phyloP scores from a whole-genome alignment of 164 flowering plant species.

The Tetrastigma voinierianum region DNA sequence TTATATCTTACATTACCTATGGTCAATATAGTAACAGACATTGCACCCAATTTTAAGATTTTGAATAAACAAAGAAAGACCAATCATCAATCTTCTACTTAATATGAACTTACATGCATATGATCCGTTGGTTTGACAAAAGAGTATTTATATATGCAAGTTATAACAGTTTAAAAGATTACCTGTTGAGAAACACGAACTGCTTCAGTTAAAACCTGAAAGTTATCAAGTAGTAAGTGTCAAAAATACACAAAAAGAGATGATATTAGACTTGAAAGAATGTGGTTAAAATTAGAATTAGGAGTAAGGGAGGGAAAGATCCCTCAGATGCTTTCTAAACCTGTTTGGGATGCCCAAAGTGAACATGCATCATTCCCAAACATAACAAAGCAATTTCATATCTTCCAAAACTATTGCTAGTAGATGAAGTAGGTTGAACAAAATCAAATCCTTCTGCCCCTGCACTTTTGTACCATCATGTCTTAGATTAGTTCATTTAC shows the following conservation, averaged over 20 bases:
- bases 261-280: not conserved
- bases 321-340: constrained; percentile 49
- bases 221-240: constrained; percentile 10
- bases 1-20: too few species aligned
- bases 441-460: constrained; percentile 87
- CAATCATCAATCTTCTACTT: too few species aligned
- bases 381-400: constrained; percentile 85
- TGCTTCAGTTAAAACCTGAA: constrained; percentile 86
- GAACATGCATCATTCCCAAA: constrained; percentile 89
- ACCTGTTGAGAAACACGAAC: constrained; percentile 90
- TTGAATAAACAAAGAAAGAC: too few species aligned
- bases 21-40: too few species aligned
- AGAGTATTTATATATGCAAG: not conserved
- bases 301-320: not conserved
- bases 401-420: constrained; percentile 52
- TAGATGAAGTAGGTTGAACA: constrained; percentile 46
- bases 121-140: too few species aligned
- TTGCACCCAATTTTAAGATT: too few species aligned
- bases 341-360: constrained; percentile 89
- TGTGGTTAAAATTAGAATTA: not conserved
- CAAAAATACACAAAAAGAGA: not conserved
- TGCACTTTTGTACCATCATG: constrained; percentile 63
- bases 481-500: constrained; percentile 17
- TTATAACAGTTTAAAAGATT: constrained; percentile 1
- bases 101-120: too few species aligned